phyloP scores from a whole-genome alignment of 106 monocot genomes.

The Ottelia alismoides region DNA sequence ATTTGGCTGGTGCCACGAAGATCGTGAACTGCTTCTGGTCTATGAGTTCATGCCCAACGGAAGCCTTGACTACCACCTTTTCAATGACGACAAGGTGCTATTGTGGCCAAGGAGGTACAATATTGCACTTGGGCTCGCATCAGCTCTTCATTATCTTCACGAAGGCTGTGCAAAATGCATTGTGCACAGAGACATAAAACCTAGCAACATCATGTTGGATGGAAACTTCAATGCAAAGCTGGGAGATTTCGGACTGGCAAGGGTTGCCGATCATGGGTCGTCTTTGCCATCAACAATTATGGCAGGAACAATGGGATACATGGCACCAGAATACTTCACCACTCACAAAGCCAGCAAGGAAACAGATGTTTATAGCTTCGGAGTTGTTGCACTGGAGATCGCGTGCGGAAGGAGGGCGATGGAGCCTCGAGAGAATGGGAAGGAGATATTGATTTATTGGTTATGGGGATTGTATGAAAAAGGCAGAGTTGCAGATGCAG shows the following conservation, averaged over 20 bases:
- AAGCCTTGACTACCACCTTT: constrained; percentile 10
- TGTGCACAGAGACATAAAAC: constrained; percentile 12
- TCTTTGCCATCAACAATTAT: constrained; percentile 2
- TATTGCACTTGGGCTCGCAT: constrained; percentile 1
- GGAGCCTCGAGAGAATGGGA: constrained; percentile 2
- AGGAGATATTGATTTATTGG: no score
- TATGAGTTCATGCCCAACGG: no score
- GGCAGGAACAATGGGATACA: constrained; percentile 11
- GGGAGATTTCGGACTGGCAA: constrained; percentile 14
- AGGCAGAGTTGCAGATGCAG: no score
- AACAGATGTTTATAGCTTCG: constrained; percentile 15
- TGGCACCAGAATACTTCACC: constrained; percentile 7
- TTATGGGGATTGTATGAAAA: no score
- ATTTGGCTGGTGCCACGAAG: constrained; percentile 15
- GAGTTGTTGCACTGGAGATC: constrained; percentile 14
- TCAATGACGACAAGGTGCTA: background rate
- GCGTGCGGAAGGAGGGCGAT: constrained; percentile 12
- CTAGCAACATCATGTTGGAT: constrained; percentile 18
- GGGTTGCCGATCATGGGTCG: constrained; percentile 1
- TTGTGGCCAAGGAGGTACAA: constrained; percentile 4
- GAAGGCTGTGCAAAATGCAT: constrained; percentile 15
- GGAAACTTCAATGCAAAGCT: constrained; percentile 8
- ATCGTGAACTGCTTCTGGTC: constrained; percentile 9
- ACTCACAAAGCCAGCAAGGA: constrained; percentile 10
- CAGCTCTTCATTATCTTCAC: constrained; percentile 10